phyloP scores from a whole-genome alignment of 805 yeast species.

The Nakazawaea anatomiae region DNA sequence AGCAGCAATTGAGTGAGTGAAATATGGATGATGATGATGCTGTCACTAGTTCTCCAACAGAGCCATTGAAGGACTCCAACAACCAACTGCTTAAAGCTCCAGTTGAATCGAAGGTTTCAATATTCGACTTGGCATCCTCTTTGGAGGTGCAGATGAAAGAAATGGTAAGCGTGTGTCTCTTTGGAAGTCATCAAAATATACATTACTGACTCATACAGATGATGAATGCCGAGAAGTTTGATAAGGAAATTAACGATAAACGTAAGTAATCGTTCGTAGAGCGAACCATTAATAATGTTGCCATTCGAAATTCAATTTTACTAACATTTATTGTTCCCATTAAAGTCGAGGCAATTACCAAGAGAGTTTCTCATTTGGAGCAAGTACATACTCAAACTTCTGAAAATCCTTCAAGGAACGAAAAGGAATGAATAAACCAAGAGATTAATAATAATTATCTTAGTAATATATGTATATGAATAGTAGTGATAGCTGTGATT shows the following conservation, averaged over 20 bases:
- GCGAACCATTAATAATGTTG: background rate
- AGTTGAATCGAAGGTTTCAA: slow-evolving; percentile 14
- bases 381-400: slow-evolving; percentile 8
- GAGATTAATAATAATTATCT: no score
- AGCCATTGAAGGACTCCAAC: slow-evolving; percentile 3
- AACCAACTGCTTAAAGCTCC: background rate
- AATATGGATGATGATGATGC: no score
- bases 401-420: background rate
- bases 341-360: slow-evolving; percentile 18
- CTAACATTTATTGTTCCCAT: slow-evolving; percentile 5
- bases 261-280: slow-evolving; percentile 9
- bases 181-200: background rate
- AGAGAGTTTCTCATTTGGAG: slow-evolving; percentile 19
- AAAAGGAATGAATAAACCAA: background rate
- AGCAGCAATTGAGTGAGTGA: no score
- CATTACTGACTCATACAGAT: slow-evolving; percentile 5
- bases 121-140: slow-evolving; percentile 26
- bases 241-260: slow-evolving; percentile 13
- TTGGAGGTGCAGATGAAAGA: slow-evolving; percentile 19
- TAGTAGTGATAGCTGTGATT: no score
- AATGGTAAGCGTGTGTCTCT: slow-evolving; percentile 12
- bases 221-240: slow-evolving; percentile 17
- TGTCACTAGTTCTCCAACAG: background rate
- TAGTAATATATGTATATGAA: no score
- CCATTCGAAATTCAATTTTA: background rate